Conservation (phyloP, 257 asterid genomes). For the Lycium ferocissimum region DNA sequence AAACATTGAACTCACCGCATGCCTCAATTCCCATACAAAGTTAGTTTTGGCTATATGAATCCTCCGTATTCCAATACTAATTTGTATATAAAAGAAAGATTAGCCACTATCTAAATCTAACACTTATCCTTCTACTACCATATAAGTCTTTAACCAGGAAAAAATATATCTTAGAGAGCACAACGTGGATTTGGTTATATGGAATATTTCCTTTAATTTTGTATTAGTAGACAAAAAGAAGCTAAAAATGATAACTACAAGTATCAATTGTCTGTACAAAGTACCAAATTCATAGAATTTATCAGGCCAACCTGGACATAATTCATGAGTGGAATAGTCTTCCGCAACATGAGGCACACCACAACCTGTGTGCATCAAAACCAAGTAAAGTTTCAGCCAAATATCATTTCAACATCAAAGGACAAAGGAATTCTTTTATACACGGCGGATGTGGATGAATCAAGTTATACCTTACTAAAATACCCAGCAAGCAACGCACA, state of each 20-base stretch:
- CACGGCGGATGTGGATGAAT: slow-evolving; percentile 28
- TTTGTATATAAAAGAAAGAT: background rate
- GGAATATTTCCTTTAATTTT: no score
- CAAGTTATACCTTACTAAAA: slow-evolving; percentile 81
- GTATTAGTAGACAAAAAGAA: background rate
- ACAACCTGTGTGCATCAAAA: slow-evolving; percentile 73
- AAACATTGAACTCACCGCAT: background rate
- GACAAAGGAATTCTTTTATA: slow-evolving; percentile 10
- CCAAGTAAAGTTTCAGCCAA: slow-evolving; percentile 38
- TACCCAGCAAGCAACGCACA: slow-evolving; percentile 94
- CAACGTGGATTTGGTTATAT: background rate
- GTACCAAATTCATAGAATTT: slow-evolving; percentile 17
- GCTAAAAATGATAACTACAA: background rate
- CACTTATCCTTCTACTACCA: slow-evolving; percentile 1
- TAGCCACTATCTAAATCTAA: background rate
- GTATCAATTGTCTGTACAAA: background rate
- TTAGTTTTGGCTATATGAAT: background rate
- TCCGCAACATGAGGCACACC: slow-evolving; percentile 90
- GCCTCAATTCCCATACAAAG: slow-evolving; percentile 14
- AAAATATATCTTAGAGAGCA: background rate
- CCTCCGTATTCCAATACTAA: background rate
- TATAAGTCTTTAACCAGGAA: background rate
- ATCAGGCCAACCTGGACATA: slow-evolving; percentile 75
- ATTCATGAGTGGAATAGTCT: slow-evolving; percentile 85
- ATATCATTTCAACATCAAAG: slow-evolving; percentile 12